Base-by-base conservation (phyloP, 106 monocot genomes). In the Dendrobium huoshanense region DNA sequence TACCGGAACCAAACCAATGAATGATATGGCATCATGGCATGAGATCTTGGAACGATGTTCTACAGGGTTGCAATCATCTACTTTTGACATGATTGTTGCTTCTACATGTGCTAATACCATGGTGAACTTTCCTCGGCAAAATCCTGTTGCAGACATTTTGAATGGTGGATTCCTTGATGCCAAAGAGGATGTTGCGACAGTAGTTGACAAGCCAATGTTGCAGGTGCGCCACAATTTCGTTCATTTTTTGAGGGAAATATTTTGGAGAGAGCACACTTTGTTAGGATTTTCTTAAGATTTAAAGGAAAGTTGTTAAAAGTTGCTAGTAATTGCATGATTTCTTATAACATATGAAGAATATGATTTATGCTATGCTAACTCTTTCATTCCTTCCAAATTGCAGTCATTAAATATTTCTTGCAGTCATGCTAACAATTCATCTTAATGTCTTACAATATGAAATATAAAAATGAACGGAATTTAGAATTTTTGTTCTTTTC, bases 21-120 rank as follows among this genome's bases (percentile, higher is more conserved):
- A 41, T 44, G 43, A 75, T 75, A 43, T 75, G 74, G 74, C 41
- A 43, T 41, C 43, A 43, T 75, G 74, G 74, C 43, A 22, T 43
- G 43, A 75, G 7, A 43, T 75, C 31, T 44, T 75, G 5, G 74
- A 75, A 44, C 19, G 43, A 19, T 41, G 43, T 44, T 19, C 74
- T 44, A 75, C 43, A 7, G 74, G 44, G 15, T 75, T 75, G 19
- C 44, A 75, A 31, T 31, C 41, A 41, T 41, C 74, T 80, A 67
- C 78, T 75, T 44, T 75, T 43, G 74, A 75, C 43, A 45, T 44
- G 43, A 31, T 31, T n/a, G 44, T 75, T n/a, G 41, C 74, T 13
- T 44, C 74, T 15, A 44, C 43, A 7, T 75, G 74, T 25, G 42
- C 74, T 75, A 31, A 20, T 75, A 44, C 74, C 31, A 31, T 31